phyloP scores from a whole-genome alignment of 345 rosid species.

The Noccaea caerulescens region DNA sequence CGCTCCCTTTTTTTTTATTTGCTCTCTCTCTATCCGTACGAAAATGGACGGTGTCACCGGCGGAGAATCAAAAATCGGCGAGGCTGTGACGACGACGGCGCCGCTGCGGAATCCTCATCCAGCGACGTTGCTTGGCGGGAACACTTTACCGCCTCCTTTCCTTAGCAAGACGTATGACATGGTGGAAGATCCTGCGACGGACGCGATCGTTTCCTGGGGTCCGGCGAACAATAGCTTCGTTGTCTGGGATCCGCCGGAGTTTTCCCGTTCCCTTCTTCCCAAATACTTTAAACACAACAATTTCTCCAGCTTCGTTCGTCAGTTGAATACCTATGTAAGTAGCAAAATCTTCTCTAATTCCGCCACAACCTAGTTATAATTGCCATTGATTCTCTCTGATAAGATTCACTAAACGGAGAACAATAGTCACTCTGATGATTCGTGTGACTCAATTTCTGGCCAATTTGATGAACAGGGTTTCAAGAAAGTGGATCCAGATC shows the following conservation, averaged over 20 bases:
- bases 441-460: not conserved
- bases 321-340: constrained; percentile 81
- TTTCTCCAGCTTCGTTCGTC: constrained; percentile 92
- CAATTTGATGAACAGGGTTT: constrained; percentile 36
- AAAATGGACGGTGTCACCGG: constrained; percentile 38
- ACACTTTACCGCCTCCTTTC: constrained; percentile 74
- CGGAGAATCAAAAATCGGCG: constrained; percentile 27
- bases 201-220: constrained; percentile 83
- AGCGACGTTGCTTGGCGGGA: constrained; percentile 51
- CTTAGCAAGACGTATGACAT: constrained; percentile 90
- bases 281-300: constrained; percentile 90
- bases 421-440: not conserved
- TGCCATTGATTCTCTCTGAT: not conserved
- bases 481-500: constrained; percentile 59
- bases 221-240: constrained; percentile 76
- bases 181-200: constrained; percentile 86
- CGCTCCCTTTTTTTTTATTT: not conserved
- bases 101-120: constrained; percentile 47
- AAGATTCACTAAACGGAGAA: not conserved
- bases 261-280: constrained; percentile 76
- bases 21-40: not conserved
- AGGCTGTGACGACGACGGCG: constrained; percentile 43
- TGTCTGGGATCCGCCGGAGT: constrained; percentile 91
- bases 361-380: not conserved
- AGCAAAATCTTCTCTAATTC: not conserved